Base-by-base conservation (phyloP, 495 filamentous ascomycete species). In the Trichoderma reesei region DNA sequence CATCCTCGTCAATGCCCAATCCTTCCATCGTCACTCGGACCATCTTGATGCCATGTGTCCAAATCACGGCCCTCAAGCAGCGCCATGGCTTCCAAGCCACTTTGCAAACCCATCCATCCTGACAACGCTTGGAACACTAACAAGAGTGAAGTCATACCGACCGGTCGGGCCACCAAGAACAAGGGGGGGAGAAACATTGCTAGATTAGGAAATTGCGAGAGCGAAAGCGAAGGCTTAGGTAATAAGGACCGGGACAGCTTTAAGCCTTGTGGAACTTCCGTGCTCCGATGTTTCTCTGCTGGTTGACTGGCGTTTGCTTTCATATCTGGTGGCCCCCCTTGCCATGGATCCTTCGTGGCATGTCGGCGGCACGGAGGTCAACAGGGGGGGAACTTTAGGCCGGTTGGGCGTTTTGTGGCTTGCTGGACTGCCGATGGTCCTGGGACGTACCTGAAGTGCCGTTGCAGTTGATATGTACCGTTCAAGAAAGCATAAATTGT, bases 391-490 rank as follows among this genome's bases (percentile, higher is more conserved):
- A 56, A 56, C 3, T 56, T 56, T 56, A 26, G 26, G 51, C 51
- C 51, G 51, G 20, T 56, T 14, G 51, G 26, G 51, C 51, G 51
- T 48, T 56, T 56, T 56, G 51, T 56, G 51, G 51, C 51, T 26
- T 26, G 26, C 26, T 26, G 1, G 26, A 26, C 26, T 26, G 26
- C 26, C 26, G 26, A 26, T 26, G 26, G 26, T 26, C 26, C 26
- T 26, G 26, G 26, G 26, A 26, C 26, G 26, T 26, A 26, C 26
- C 26, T 26, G 26, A 26, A 26, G 26, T 26, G 26, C 42, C 18
- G 16, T 18, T n/a, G 42, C 18, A n/a, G 14, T 16, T 31, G 48
- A 11, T 18, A 56, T 2, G 48, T 56, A 56, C 7, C 6, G 1
- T 3, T 11, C 26, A 26, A 26, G 26, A 1, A 26, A 1, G 26